Evolutionary conservation across 1,139 yeast genomes (phyloP).

Genomic region (Candida mesenterica): DNA sequence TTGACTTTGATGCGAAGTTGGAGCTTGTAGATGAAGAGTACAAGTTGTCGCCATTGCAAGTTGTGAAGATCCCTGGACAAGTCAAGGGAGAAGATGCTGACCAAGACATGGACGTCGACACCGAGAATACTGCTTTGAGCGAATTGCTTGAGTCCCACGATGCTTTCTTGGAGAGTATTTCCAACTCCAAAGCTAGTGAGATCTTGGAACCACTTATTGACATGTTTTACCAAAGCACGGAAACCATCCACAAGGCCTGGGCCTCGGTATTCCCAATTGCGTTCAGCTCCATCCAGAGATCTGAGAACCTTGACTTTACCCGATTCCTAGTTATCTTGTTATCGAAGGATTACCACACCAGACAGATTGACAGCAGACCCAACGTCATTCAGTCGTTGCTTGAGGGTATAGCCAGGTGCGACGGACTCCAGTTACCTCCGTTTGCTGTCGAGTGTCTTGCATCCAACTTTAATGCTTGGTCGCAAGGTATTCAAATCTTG

Average conservation of each 20-base stretch:
- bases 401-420: slow-evolving; percentile 75
- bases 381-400: slow-evolving; percentile 83
- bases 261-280: slow-evolving; percentile 77
- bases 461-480: slow-evolving; percentile 87
- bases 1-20: slow-evolving; percentile 51
- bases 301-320: slow-evolving; percentile 81
- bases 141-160: slow-evolving; percentile 50
- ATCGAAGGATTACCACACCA: slow-evolving; percentile 86
- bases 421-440: slow-evolving; percentile 84
- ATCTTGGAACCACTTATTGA: slow-evolving; percentile 73
- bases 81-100: slow-evolving; percentile 1
- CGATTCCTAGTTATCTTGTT: slow-evolving; percentile 74
- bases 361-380: slow-evolving; percentile 84
- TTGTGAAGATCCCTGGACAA: neutral
- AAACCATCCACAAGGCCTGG: slow-evolving; percentile 85
- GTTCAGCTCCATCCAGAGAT: slow-evolving; percentile 66
- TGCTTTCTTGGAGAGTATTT: slow-evolving; percentile 45
- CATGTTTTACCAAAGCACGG: slow-evolving; percentile 78
- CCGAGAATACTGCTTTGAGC: slow-evolving; percentile 15
- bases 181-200: slow-evolving; percentile 54
- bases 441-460: slow-evolving; percentile 90
- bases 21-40: slow-evolving; percentile 49
- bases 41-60: slow-evolving; percentile 53
- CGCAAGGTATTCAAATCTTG: slow-evolving; percentile 76
- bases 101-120: slow-evolving; percentile 26